Conservation (phyloP, 2,329 filamentous ascomycete species). For the Trichoderma simmonsii region DNA sequence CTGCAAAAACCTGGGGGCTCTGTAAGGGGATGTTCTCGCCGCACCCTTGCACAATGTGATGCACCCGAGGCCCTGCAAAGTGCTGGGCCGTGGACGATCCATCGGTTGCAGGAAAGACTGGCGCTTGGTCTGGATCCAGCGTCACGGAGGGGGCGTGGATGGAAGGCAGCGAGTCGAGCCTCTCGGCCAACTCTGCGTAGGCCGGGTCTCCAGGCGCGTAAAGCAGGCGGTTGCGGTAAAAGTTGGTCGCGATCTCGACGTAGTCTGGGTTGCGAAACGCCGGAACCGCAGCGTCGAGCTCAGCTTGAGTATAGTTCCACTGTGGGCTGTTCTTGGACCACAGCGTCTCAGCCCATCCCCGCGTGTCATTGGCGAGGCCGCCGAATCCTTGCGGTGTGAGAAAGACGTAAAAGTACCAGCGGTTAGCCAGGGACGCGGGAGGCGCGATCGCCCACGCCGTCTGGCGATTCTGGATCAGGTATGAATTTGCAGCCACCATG, state of each 20-base stretch:
- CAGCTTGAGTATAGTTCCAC: conserved; percentile 25
- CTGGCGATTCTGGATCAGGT: conserved; percentile 18
- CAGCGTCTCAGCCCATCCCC: conserved; percentile 22
- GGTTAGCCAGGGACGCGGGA: conserved; percentile 23
- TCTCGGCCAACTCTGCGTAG: conserved; percentile 4
- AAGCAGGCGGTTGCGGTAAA: conserved; percentile 35
- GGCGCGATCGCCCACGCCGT: conserved; percentile 22
- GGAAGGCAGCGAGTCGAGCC: conserved; percentile 17
- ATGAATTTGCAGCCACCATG: conserved; percentile 26
- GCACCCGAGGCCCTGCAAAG: conserved; percentile 18
- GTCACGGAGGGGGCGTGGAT: conserved; percentile 18
- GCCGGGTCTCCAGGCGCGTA: conserved; percentile 26
- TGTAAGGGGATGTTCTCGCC: conserved; percentile 21
- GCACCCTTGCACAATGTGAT: conserved; percentile 16
- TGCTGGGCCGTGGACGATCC: conserved; percentile 12
- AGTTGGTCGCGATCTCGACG: conserved; percentile 44
- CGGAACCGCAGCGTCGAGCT: conserved; percentile 24
- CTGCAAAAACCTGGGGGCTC: conserved; percentile 18
- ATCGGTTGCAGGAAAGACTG: conserved; percentile 18
- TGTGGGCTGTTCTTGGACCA: conserved; percentile 27
- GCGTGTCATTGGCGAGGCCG: conserved; percentile 22
- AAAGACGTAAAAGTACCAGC: conserved; percentile 29
- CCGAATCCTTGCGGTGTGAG: conserved; percentile 25
- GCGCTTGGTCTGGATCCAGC: conserved; percentile 16
- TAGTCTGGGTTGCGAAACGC: conserved; percentile 16